These are phyloP conservation scores for Malassezia globosa DNA, from an alignment of 1,284 basidiomycete species.

Conservation along the genomic window DNA sequence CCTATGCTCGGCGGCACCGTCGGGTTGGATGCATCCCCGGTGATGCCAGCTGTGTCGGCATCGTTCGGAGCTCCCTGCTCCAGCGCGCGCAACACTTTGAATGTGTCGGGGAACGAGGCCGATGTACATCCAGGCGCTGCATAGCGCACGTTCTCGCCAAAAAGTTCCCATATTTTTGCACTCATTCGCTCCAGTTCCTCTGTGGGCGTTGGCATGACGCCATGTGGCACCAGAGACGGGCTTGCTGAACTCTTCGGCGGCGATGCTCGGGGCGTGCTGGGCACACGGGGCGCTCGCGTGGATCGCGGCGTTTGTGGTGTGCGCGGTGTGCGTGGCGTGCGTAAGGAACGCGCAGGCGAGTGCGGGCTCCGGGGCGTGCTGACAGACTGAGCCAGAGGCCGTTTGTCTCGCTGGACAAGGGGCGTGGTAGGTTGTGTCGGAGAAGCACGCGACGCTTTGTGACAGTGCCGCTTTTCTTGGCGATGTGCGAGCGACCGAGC, in stretches of 20 bases:
- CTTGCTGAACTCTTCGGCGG: background rate
- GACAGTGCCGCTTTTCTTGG: too few species aligned
- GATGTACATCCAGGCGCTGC: conserved; percentile 23
- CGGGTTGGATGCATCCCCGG: conserved; percentile 12
- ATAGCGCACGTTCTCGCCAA: conserved; percentile 36
- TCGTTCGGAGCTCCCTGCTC: conserved; percentile 20
- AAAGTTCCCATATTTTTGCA: conserved; percentile 28
- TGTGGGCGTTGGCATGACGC: conserved; percentile 18
- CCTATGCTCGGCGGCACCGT: conserved; percentile 22
- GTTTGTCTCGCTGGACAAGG: too few species aligned
- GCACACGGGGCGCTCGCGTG: background rate
- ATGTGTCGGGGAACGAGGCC: conserved; percentile 29
- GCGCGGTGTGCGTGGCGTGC: background rate
- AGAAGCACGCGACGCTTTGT: too few species aligned
- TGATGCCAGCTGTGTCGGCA: conserved; percentile 1
- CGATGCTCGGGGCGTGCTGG: background rate
- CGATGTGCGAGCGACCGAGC: background rate
- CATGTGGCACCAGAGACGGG: conserved; percentile 4
- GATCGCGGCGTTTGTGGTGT: background rate
- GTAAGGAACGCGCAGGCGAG: too few species aligned
- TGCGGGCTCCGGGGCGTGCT: background rate
- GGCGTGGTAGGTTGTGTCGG: too few species aligned
- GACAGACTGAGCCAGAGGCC: background rate
- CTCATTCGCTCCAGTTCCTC: conserved; percentile 34
- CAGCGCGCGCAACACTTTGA: conserved; percentile 20